Base-by-base conservation (phyloP, 2,329 filamentous ascomycete species). In the Aspergillus sojae region DNA sequence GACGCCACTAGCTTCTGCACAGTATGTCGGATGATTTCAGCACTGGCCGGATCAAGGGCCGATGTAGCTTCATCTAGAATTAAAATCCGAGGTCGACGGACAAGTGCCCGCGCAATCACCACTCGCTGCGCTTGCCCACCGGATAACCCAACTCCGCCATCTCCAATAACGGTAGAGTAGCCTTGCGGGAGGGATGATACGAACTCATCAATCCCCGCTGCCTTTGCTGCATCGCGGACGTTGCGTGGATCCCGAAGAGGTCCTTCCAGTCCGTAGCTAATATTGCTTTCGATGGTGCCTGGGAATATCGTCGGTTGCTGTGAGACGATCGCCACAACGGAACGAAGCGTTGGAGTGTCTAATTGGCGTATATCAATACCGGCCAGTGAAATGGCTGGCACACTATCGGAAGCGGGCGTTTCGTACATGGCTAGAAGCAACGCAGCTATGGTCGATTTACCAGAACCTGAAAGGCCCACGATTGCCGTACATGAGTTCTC, bases 371-470 rank as follows among this genome's bases (percentile, higher is more conserved):
- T n/a, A n/a, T n/a, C n/a, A n/a, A n/a, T n/a, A n/a, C n/a, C n/a
- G n/a, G n/a, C n/a, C 0, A 81, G 68, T 28, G 74, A 75, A 68
- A 93, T 88, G 0, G 84, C 77, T 3, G 73, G 67, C n/a, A 62
- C 41, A n/a, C 59, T 65, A 28, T 57, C 57, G n/a, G 73, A 70
- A 1, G 70, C 59, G 3, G 72, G 70, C 2, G 77, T 68, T 59
- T 81, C 76, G 71, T 95, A n/a, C n/a, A n/a, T n/a, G n/a, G n/a
- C n/a, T n/a, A n/a, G n/a, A n/a, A n/a, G n/a, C n/a, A n/a, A n/a
- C n/a, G n/a, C n/a, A n/a, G n/a, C n/a, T n/a, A 97, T 83, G 0
- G 94, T 97, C 16, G 91, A 94, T 79, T 99, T 98, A 1, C 95
- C 94, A n/a, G 90, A 92, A 0, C 95, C 94, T 0, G 93, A 97